Conservation (phyloP, 495 filamentous ascomycete species). For the Aspergillus indologenus region DNA sequence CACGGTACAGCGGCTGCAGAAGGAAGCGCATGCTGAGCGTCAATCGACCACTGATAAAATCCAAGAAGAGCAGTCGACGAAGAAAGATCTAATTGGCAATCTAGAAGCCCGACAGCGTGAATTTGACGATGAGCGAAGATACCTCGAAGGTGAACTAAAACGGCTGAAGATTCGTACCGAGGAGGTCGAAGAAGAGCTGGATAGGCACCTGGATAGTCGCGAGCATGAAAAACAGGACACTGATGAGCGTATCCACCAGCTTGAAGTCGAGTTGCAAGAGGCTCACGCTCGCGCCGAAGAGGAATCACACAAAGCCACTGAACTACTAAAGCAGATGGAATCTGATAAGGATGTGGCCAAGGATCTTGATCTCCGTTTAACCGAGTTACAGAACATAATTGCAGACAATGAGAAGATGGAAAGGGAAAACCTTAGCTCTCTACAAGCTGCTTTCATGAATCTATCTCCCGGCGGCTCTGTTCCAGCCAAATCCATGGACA, state of each 20-base stretch:
- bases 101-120: constrained; percentile 88
- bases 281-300: constrained; percentile 54
- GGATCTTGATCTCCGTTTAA: constrained; percentile 42
- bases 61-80: constrained; percentile 83
- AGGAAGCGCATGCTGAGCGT: constrained; percentile 62
- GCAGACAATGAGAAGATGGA: constrained; percentile 49
- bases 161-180: constrained; percentile 73
- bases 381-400: constrained; percentile 46
- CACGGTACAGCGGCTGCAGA: constrained; percentile 50
- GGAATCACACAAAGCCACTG: constrained; percentile 54
- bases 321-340: constrained; percentile 53
- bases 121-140: constrained; percentile 78
- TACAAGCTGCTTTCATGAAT: constrained; percentile 61
- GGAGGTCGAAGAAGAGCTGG: constrained; percentile 85
- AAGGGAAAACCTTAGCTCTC: constrained; percentile 48
- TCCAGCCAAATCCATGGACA: constrained; percentile 55
- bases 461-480: constrained; percentile 54
- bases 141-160: constrained; percentile 73
- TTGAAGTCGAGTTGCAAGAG: constrained; percentile 68
- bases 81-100: constrained; percentile 91
- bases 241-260: constrained; percentile 63
- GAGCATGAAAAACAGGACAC: constrained; percentile 70
- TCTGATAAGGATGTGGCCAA: constrained; percentile 49
- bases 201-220: constrained; percentile 74
- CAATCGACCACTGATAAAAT: constrained; percentile 65